Base-by-base conservation (phyloP, 73 alveolate species). In the Breviolum minutum region DNA sequence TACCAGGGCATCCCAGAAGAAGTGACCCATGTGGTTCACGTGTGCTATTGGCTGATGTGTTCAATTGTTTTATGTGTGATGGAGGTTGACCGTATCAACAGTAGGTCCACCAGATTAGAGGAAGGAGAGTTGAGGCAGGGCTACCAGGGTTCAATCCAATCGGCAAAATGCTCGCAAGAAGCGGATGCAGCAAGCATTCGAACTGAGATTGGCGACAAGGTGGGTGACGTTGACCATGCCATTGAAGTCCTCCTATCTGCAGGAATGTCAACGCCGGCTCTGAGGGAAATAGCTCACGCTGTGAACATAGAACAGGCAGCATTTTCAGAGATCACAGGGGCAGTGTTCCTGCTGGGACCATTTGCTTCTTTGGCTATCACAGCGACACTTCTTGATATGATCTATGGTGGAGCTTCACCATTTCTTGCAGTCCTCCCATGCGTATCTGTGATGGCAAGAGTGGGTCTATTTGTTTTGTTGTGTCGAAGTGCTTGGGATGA, bases 21-120 rank as follows among this genome's bases (percentile, higher is more conserved):
- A 19, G 84, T 74, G 27, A 26, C 84, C n/a, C 84, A 27, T 0
- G 64, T 80, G 88, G 32, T 80, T 27, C 64, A 48, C 10, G 14
- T 19, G 68, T 80, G 8, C 91, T 82, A 48, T 54, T 82, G 91
- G 91, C 71, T 82, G 91, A 82, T 82, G 91, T 48, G 73, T 8
- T 40, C 91, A 16, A 6, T 30, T n/a, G 70, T 40, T 48, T 82
- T 82, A 5, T 82, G 71, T 40, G 71, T 82, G 54, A 82, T 82
- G 91, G 91, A 82, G 91, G 73, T 82, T n/a, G 91, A 82, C 20
- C 91, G 91, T 73, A 48, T 82, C 87, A 79, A 79, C n/a, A 63
- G 29, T 13, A n/a, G 87, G 0, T 12, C 87, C 16, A 26, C 87
- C 20, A 63, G 27, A 29, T n/a, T 64, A 29, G 87, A 79, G 32